Conservation (phyloP, 2,329 filamentous ascomycete species). For the Phyllachora maydis region DNA sequence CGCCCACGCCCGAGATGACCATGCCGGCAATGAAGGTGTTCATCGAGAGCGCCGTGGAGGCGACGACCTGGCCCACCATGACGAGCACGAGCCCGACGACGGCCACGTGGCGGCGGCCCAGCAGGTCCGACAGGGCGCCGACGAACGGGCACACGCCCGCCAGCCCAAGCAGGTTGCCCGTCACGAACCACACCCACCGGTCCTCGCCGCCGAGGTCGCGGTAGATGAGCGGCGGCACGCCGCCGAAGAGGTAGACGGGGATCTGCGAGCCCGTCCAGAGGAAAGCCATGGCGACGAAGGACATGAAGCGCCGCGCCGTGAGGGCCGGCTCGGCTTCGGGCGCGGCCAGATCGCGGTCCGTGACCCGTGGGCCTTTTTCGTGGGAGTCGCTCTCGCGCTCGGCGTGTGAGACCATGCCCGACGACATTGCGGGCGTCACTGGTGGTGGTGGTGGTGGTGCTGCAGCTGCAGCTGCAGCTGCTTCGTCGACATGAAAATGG, state of each 20-base stretch:
- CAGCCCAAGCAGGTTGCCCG: slow-evolving; percentile 30
- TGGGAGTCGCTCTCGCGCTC: too few relatives aligned
- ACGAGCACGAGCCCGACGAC: slow-evolving; percentile 29
- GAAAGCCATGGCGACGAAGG: slow-evolving; percentile 19
- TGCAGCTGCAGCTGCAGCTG: too few relatives aligned
- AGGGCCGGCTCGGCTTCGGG: not conserved
- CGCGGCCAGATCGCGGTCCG: not conserved
- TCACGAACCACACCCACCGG: slow-evolving; percentile 38
- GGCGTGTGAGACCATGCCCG: too few relatives aligned
- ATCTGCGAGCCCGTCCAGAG: slow-evolving; percentile 40
- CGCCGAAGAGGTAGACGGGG: slow-evolving; percentile 18
- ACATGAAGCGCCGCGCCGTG: slow-evolving; percentile 1
- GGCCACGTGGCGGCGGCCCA: slow-evolving; percentile 39
- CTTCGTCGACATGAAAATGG: too few relatives aligned
- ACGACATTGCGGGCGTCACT: too few relatives aligned
- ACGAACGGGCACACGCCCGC: slow-evolving; percentile 42
- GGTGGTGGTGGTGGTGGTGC: too few relatives aligned
- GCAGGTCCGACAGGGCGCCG: slow-evolving; percentile 40
- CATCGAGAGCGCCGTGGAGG: slow-evolving; percentile 34
- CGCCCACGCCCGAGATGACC: slow-evolving; percentile 38
- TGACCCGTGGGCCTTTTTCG: not conserved
- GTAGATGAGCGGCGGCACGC: slow-evolving; percentile 32
- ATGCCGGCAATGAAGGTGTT: slow-evolving; percentile 35
- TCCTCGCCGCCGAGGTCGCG: slow-evolving; percentile 36
- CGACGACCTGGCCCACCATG: slow-evolving; percentile 37